Conservation (phyloP, 495 filamentous ascomycete species). For the Annulohypoxylon moriforme region DNA sequence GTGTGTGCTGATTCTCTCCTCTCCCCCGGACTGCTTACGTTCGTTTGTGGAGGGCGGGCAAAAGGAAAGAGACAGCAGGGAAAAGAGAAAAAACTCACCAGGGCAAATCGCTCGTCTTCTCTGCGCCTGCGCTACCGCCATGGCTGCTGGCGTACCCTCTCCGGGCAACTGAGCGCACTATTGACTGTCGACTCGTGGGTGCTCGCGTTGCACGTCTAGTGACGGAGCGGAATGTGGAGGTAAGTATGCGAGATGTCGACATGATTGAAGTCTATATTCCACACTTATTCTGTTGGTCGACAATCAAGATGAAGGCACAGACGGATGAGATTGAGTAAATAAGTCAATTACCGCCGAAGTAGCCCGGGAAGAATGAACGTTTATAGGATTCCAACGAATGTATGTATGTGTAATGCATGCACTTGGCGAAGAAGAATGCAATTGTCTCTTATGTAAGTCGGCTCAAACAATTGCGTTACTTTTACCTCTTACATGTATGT, state of each 20-base stretch:
- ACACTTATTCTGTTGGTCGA: background rate
- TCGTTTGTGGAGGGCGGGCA: background rate
- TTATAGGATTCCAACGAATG: background rate
- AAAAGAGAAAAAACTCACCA: conserved; percentile 38
- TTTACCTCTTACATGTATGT: background rate
- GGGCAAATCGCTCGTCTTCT: conserved; percentile 45
- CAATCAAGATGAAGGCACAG: background rate
- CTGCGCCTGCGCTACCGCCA: conserved; percentile 24
- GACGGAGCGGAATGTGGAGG: conserved; percentile 24
- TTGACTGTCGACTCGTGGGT: conserved; percentile 6
- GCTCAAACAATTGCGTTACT: conserved; percentile 4
- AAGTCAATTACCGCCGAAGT: background rate
- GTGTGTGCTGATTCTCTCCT: background rate
- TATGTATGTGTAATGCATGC: background rate
- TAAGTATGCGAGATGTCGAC: conserved; percentile 25
- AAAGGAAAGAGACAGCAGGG: no score
- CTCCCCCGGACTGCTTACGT: background rate
- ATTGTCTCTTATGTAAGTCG: conserved; percentile 20
- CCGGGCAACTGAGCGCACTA: conserved; percentile 4
- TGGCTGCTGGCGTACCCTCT: conserved; percentile 33
- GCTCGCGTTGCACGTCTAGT: conserved; percentile 16
- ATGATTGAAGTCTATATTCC: background rate
- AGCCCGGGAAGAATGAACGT: background rate
- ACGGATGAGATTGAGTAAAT: background rate
- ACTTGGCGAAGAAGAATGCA: background rate